A percentile compares a stretch with the other conserved stretches of the same genome.
Conservation (phyloP, 192 early-diverging fungal species). For the Gaertneriomyces sp. region DNA sequence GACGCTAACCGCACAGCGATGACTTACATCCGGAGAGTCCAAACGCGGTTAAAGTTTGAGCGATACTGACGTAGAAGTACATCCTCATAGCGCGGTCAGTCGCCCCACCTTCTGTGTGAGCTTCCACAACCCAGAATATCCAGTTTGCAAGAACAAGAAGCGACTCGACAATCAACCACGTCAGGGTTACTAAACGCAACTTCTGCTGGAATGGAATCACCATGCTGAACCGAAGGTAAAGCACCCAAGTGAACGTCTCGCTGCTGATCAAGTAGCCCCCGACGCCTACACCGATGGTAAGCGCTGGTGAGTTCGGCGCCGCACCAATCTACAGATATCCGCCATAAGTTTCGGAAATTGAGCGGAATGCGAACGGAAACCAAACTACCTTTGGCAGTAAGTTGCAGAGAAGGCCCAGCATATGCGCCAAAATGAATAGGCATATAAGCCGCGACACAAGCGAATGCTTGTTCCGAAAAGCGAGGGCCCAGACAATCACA, state of each 20-base stretch:
- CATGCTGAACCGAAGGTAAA: conserved; percentile 23
- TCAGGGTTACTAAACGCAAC: conserved; percentile 1
- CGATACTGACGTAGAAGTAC: conserved; percentile 11
- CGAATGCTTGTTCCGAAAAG: conserved; percentile 15
- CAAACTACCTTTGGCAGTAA: conserved; percentile 10
- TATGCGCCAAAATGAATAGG: neutral
- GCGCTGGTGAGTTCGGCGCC: neutral
- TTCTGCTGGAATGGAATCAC: conserved; percentile 3
- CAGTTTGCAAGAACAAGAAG: conserved; percentile 9
- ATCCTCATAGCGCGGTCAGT: conserved; percentile 1
- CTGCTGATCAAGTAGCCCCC: conserved; percentile 10
- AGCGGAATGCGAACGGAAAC: too few relatives aligned
- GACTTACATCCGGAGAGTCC: conserved; percentile 1
- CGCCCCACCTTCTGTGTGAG: neutral
- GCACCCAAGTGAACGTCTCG: conserved; percentile 20
- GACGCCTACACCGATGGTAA: conserved; percentile 17
- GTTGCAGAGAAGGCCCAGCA: conserved; percentile 4
- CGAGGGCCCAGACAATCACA: conserved; percentile 5
- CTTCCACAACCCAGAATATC: conserved; percentile 9
- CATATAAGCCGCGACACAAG: conserved; percentile 3
- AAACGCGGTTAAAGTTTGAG: conserved; percentile 13
- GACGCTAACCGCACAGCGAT: neutral
- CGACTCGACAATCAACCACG: conserved; percentile 13
- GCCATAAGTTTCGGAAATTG: too few relatives aligned
- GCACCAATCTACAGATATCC: neutral